phyloP scores from a whole-genome alignment of 169 alveolate species.

The Plasmodium coatneyi region DNA sequence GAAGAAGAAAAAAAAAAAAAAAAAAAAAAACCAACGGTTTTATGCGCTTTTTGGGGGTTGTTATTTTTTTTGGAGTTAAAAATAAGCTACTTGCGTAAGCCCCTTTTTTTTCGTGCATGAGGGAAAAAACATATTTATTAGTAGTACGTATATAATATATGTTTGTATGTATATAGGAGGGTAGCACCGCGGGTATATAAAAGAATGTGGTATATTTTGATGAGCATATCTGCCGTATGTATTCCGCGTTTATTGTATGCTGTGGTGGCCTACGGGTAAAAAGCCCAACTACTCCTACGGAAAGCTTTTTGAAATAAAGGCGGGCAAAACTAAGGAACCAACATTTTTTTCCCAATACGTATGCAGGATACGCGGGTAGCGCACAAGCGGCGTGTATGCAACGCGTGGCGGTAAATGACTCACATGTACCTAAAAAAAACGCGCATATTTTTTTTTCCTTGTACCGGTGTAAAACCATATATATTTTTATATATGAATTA shows the following conservation, averaged over 20 bases:
- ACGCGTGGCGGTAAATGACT: not conserved
- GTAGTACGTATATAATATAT: not conserved
- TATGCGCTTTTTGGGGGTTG: conserved; percentile 14
- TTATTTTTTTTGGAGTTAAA: not conserved
- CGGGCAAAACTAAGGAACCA: not conserved
- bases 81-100: not conserved
- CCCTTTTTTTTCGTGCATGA: not conserved
- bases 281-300: not conserved
- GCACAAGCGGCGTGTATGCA: not conserved
- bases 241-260: not conserved
- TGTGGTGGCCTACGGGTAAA: not conserved
- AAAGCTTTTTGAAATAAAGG: not conserved
- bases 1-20: not conserved
- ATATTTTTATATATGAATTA: too few species aligned
- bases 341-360: not conserved
- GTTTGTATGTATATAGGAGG: not conserved
- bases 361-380: not conserved
- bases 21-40: not conserved
- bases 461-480: not conserved
- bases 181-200: not conserved
- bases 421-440: not conserved
- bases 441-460: not conserved
- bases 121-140: too few species aligned
- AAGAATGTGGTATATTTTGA: not conserved
- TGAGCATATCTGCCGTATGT: not conserved